Evolutionary conservation across 2,329 filamentous ascomycete species (phyloP).

Genomic region (Thielaviopsis euricoi): DNA sequence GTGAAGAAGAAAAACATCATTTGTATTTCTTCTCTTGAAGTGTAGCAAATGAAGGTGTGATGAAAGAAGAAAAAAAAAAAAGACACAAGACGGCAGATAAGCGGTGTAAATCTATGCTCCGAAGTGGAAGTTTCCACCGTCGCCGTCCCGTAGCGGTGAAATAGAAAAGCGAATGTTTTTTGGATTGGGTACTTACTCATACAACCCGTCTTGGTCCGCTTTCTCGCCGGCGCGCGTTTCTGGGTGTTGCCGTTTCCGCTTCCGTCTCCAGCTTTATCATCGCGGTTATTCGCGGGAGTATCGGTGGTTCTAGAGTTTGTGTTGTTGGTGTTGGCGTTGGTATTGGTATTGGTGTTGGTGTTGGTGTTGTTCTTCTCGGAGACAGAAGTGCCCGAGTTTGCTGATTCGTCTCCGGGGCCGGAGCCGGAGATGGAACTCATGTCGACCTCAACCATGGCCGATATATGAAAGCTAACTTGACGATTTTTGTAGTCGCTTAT

Average conservation of each 20-base stretch:
- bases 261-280: neutral
- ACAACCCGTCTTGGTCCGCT: slow-evolving; percentile 83
- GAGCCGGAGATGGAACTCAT: neutral
- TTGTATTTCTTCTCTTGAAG: no score
- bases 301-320: no score
- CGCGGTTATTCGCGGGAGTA: slow-evolving; percentile 11
- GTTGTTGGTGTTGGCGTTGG: no score
- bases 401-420: neutral
- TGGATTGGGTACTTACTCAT: slow-evolving; percentile 48
- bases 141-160: no score
- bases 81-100: neutral
- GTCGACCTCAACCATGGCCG: neutral
- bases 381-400: slow-evolving; percentile 12
- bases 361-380: slow-evolving; percentile 20
- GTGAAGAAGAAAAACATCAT: no score
- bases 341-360: slow-evolving; percentile 26
- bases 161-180: no score
- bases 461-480: no score
- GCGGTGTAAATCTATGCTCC: neutral
- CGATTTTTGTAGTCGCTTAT: no score
- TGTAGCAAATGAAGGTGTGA: neutral
- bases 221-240: slow-evolving; percentile 33
- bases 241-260: slow-evolving; percentile 17
- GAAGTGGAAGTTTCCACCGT: no score
- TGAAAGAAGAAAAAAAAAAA: neutral